Conservation (phyloP, 2,329 filamentous ascomycete genomes). For the Ophiostoma sp. region DNA sequence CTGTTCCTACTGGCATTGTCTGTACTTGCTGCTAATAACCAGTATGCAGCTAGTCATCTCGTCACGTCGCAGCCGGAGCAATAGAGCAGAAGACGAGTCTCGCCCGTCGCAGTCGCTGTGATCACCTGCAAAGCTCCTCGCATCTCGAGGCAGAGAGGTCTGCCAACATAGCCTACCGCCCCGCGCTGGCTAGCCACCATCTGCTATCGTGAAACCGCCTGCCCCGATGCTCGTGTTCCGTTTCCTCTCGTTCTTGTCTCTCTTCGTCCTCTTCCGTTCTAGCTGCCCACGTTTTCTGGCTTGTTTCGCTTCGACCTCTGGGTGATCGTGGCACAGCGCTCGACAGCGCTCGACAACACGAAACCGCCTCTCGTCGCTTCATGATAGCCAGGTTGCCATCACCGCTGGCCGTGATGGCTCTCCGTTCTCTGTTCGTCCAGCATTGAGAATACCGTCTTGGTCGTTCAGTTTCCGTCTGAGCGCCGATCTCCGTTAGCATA, state of each 20-base stretch:
- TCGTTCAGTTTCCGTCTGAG: no score
- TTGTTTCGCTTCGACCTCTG: neutral
- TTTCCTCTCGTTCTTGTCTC: neutral
- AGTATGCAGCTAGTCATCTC: neutral
- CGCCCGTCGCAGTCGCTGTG: neutral
- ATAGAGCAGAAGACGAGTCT: neutral
- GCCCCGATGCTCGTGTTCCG: neutral
- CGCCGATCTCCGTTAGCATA: no score
- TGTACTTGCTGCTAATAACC: neutral
- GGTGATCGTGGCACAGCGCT: neutral
- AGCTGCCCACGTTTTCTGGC: no score
- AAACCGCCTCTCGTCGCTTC: neutral
- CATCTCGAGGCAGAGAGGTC: neutral
- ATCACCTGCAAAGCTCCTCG: slow-evolving; percentile 1
- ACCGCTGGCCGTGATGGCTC: no score
- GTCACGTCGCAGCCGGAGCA: neutral
- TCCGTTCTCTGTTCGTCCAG: no score
- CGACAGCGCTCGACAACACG: neutral
- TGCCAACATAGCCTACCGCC: no score
- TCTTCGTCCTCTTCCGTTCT: neutral
- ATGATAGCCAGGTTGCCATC: no score
- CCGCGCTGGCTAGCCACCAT: no score
- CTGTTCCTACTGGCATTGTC: neutral
- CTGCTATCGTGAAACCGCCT: neutral
- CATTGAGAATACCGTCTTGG: no score